Evolutionary conservation across 768 basidiomycete genomes (phyloP).

Genomic region (Mycena alexandri): DNA sequence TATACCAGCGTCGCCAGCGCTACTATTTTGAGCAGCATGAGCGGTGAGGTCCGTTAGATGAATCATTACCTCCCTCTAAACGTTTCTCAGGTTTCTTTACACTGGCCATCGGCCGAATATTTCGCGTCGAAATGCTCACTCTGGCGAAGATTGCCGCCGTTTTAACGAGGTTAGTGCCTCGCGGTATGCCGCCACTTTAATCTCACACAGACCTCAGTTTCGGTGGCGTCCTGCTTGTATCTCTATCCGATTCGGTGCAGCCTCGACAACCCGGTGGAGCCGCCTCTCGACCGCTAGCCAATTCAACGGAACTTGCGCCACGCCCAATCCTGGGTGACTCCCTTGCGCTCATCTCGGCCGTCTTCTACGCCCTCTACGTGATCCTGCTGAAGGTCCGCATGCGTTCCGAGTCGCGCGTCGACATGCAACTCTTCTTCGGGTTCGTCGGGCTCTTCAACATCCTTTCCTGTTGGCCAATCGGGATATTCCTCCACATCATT

Average conservation of each 20-base stretch:
- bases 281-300: slow-evolving; percentile 29
- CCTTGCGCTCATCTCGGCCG: slow-evolving; percentile 87
- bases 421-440: slow-evolving; percentile 96
- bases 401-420: slow-evolving; percentile 81
- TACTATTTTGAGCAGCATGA: slow-evolving; percentile 90
- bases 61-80: neutral
- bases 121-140: slow-evolving; percentile 84
- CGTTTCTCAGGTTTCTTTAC: slow-evolving; percentile 89
- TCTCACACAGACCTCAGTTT: slow-evolving; percentile 62
- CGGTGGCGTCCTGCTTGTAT: slow-evolving; percentile 88
- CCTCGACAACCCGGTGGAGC: slow-evolving; percentile 34
- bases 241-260: slow-evolving; percentile 80
- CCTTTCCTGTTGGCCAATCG: slow-evolving; percentile 80
- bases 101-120: slow-evolving; percentile 83
- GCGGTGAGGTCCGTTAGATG: slow-evolving; percentile 68
- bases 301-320: slow-evolving; percentile 40
- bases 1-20: slow-evolving; percentile 96
- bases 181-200: neutral
- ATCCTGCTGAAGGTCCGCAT: slow-evolving; percentile 91
- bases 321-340: slow-evolving; percentile 79
- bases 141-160: slow-evolving; percentile 83
- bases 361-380: slow-evolving; percentile 91
- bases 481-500: slow-evolving; percentile 78
- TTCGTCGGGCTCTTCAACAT: slow-evolving; percentile 93
- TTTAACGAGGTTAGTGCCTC: slow-evolving; percentile 72